Base-by-base conservation (phyloP, 305 asterid species). In the Solanum chacoense region DNA sequence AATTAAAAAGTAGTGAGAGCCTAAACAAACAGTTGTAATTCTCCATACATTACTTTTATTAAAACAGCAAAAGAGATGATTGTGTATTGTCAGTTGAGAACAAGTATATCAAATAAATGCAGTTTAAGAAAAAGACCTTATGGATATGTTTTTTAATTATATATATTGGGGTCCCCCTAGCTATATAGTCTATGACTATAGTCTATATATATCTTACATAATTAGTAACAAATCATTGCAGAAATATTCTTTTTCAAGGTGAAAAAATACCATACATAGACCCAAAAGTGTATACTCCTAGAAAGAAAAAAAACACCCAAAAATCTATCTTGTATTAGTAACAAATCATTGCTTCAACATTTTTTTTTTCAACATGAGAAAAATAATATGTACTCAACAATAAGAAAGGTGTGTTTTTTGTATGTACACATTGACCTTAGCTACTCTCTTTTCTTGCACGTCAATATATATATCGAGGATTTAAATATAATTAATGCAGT, bases 11-110 rank as follows among this genome's bases (percentile, higher is more conserved):
- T 22, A 5, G 55, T 22, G 3, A 36, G 84, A 76, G 7, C 32
- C 84, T 75, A 34, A 83, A 83, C 42, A 83, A 83, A 50, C 29
- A 80, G 6, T 80, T 42, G 28, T 18, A 81, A 16, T 81, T 26
- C 69, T 40, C 38, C 38, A 74, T 20, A 81, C 67, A 42, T 29
- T 22, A 77, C 38, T 42, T 81, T 9, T 81, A 67, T 45, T 8
- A 81, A 42, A 80, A 80, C 36, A 81, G 28, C 86, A 50, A 81
- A 81, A 81, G 71, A 83, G 87, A 83, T 83, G 73, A 29, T 83
- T 83, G 73, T 83, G 87, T 83, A 31, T 83, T 83, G 87, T 50
- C 86, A 50, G 86, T 50, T 50, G 29, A 83, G 86, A 50, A 83
- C 86, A 83, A 83, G 11, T 83, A 69, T 69, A 83, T 83, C 73